Evolutionary conservation across 768 basidiomycete species (phyloP).

Genomic region (Clathrus columnatus): DNA sequence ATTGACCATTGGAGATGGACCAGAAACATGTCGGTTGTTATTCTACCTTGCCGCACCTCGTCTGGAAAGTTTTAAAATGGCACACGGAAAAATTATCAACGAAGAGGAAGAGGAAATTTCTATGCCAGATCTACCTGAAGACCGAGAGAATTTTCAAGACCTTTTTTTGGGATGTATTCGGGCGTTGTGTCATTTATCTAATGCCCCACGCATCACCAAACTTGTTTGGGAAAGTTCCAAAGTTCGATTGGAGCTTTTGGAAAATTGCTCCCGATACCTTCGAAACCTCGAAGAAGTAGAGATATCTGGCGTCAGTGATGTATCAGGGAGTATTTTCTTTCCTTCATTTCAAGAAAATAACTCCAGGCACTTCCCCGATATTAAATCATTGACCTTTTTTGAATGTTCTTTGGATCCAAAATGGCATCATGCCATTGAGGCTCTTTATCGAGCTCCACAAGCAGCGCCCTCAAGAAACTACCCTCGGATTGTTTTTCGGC

Average conservation of each 20-base stretch:
- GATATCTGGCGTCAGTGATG: background rate
- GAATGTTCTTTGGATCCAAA: conserved; percentile 26
- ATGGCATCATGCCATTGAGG: conserved; percentile 37
- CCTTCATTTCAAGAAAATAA: background rate
- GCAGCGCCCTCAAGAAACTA: conserved; percentile 22
- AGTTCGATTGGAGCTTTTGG: background rate
- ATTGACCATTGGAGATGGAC: conserved; percentile 4
- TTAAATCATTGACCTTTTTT: conserved; percentile 20
- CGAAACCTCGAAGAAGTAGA: background rate
- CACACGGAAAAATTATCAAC: background rate
- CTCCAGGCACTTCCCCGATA: background rate
- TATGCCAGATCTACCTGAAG: background rate
- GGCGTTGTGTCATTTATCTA: background rate
- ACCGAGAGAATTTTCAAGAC: background rate
- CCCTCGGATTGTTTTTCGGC: background rate
- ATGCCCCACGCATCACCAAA: background rate
- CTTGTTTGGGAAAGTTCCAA: background rate
- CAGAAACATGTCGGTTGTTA: conserved; percentile 4
- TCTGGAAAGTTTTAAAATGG: background rate
- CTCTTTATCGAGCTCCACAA: conserved; percentile 39
- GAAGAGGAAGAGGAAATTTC: background rate
- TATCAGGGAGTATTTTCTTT: background rate
- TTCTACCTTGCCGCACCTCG: background rate
- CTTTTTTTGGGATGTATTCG: background rate
- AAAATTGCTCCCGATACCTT: background rate